Percentiles rank a stretch among this genome's conserved stretches.
phyloP scores from a whole-genome alignment of 2,329 filamentous ascomycete genomes.

The Bipolaris oryzae region DNA sequence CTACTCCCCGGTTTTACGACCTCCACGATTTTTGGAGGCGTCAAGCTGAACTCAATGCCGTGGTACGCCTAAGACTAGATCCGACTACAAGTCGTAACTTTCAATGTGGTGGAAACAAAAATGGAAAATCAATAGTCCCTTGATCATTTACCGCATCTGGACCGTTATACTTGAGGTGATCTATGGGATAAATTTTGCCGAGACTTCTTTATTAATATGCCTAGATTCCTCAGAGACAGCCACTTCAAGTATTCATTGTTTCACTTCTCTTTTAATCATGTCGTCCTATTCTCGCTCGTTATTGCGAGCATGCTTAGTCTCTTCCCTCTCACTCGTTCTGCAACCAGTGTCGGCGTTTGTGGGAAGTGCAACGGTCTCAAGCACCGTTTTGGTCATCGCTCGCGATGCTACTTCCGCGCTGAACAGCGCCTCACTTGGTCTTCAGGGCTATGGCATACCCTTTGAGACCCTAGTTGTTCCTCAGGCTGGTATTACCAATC shows the following conservation, averaged over 20 bases:
- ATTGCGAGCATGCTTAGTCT: constrained; percentile 32
- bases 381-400: constrained; percentile 63
- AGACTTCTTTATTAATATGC: constrained; percentile 42
- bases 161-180: constrained; percentile 26
- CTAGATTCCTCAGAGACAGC: constrained; percentile 29
- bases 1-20: constrained; percentile 19
- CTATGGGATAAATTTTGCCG: constrained; percentile 39
- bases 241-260: constrained; percentile 23
- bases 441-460: constrained; percentile 67
- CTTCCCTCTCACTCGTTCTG: constrained; percentile 29
- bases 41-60: constrained; percentile 17
- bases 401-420: constrained; percentile 57
- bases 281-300: constrained; percentile 30
- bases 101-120: constrained; percentile 14
- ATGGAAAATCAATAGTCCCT: constrained; percentile 41
- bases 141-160: constrained; percentile 35
- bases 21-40: constrained; percentile 20
- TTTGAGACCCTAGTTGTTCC: constrained; percentile 63
- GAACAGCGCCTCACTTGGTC: constrained; percentile 59
- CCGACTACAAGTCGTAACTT: constrained; percentile 5
- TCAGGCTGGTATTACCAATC: constrained; percentile 53
- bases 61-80: constrained; percentile 26
- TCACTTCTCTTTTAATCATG: constrained; percentile 31
- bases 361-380: constrained; percentile 38
- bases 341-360: constrained; percentile 28